A percentile compares a stretch with the other conserved stretches of the same genome.
Conservation (phyloP, 768 basidiomycete genomes). For the Pisolithus tinctorius region DNA sequence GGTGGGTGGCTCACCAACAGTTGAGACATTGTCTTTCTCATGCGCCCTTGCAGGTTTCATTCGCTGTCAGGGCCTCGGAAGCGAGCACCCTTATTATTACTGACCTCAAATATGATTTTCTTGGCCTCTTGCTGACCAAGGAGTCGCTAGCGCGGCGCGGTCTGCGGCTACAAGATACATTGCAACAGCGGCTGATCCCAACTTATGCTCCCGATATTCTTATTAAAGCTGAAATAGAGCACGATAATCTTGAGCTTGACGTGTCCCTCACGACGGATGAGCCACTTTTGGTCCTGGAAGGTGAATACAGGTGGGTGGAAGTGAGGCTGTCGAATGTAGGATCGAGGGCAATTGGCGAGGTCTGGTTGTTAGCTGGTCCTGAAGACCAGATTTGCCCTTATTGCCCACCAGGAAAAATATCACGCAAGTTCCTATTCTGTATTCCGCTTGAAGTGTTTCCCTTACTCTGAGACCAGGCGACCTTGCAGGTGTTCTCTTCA, state of each 20-base stretch:
- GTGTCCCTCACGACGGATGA: constrained; percentile 51
- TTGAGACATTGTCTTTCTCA: background rate
- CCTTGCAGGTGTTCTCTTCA: constrained; percentile 35
- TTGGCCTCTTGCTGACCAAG: constrained; percentile 58
- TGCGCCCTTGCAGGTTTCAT: constrained; percentile 41
- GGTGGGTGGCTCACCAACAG: constrained; percentile 33
- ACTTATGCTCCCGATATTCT: constrained; percentile 67
- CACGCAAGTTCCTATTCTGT: constrained; percentile 11
- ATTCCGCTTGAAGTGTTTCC: background rate
- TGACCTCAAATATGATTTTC: constrained; percentile 59
- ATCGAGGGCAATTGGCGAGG: constrained; percentile 46
- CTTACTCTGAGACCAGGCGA: constrained; percentile 11
- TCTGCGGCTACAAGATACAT: constrained; percentile 67
- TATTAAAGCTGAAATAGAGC: constrained; percentile 55
- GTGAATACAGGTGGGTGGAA: constrained; percentile 52
- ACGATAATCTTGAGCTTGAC: constrained; percentile 57
- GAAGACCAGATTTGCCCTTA: constrained; percentile 60
- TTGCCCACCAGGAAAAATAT: constrained; percentile 13
- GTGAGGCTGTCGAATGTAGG: constrained; percentile 68
- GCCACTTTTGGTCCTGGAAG: constrained; percentile 50
- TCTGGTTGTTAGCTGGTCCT: constrained; percentile 61
- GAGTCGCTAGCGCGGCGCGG: constrained; percentile 72
- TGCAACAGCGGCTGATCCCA: constrained; percentile 56
- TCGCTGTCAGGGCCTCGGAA: constrained; percentile 49
- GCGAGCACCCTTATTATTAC: constrained; percentile 51